These are phyloP conservation scores for Mycena indigotica DNA, from an alignment of 768 basidiomycete genomes.

Conservation along the genomic window DNA sequence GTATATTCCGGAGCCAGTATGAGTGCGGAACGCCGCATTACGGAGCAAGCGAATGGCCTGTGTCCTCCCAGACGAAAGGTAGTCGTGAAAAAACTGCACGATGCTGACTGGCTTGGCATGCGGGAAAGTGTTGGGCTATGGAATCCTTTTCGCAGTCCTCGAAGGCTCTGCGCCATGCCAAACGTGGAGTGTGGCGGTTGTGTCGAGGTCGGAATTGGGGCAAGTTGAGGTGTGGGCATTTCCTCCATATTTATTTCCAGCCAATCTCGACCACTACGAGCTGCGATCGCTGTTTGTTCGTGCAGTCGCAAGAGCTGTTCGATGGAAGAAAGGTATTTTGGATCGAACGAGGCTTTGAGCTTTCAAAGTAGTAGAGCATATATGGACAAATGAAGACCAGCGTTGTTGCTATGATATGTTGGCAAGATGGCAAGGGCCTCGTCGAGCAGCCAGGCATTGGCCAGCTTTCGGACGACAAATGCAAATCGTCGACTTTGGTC, in stretches of 20 bases:
- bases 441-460: slow-evolving; percentile 16
- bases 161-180: slow-evolving; percentile 10
- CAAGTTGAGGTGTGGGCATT: too few relatives aligned
- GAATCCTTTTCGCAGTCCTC: slow-evolving; percentile 27
- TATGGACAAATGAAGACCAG: background rate
- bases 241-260: too few relatives aligned
- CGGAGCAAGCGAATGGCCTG: slow-evolving; percentile 38
- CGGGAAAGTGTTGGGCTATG: slow-evolving; percentile 3
- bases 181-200: too few relatives aligned
- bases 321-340: background rate
- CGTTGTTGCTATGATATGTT: background rate
- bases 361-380: slow-evolving; percentile 10
- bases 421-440: slow-evolving; percentile 15
- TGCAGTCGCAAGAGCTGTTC: background rate
- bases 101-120: slow-evolving; percentile 32
- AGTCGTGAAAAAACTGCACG: slow-evolving; percentile 38
- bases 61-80: slow-evolving; percentile 36
- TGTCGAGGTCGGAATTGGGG: too few relatives aligned
- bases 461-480: slow-evolving; percentile 4
- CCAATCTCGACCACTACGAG: background rate
- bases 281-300: background rate
- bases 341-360: slow-evolving; percentile 3
- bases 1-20: slow-evolving; percentile 29
- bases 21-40: slow-evolving; percentile 28
- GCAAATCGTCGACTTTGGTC: background rate